A percentile compares a stretch with the other conserved stretches of the same genome.
Conservation (phyloP, 495 filamentous ascomycete genomes). For the Lophiotrema nucula region DNA sequence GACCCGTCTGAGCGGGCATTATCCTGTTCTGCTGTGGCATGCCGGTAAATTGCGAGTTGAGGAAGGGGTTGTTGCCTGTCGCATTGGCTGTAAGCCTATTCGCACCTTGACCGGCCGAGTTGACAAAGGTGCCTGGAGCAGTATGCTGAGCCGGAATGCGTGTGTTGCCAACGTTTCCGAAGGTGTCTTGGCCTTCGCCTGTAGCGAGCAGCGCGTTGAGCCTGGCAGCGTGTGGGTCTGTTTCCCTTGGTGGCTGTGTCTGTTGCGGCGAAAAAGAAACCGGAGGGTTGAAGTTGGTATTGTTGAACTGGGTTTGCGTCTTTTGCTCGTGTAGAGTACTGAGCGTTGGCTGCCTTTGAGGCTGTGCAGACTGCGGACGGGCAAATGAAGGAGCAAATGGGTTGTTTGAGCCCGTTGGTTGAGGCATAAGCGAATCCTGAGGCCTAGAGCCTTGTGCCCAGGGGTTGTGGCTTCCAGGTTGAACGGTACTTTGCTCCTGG, state of each 20-base stretch:
- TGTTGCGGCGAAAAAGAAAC: conserved; percentile 42
- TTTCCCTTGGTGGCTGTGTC: conserved; percentile 45
- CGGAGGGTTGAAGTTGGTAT: conserved; percentile 40
- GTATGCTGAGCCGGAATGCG: conserved; percentile 97
- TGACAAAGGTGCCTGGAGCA: conserved; percentile 94
- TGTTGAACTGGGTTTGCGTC: conserved; percentile 43
- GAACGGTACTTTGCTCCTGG: conserved; percentile 57
- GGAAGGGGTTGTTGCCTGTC: conserved; percentile 87
- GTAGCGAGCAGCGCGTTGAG: conserved; percentile 85
- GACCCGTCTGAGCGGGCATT: conserved; percentile 76
- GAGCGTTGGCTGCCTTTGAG: conserved; percentile 46
- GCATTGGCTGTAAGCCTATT: conserved; percentile 66
- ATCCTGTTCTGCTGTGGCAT: conserved; percentile 61
- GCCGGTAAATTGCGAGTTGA: conserved; percentile 75
- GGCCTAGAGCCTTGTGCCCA: conserved; percentile 52
- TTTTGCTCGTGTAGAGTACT: conserved; percentile 57
- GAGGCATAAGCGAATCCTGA: conserved; percentile 56
- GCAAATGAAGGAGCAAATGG: conserved; percentile 69
- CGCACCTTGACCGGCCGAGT: conserved; percentile 79
- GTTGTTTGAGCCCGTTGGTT: conserved; percentile 91
- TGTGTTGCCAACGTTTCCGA: conserved; percentile 90
- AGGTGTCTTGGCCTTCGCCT: conserved; percentile 94
- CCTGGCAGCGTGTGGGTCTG: conserved; percentile 75
- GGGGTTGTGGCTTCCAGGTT: conserved; percentile 84
- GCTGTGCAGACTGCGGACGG: conserved; percentile 45